Evolutionary conservation across 116 monocot genomes (phyloP).

Genomic region (Trichopus zeylanicus): DNA sequence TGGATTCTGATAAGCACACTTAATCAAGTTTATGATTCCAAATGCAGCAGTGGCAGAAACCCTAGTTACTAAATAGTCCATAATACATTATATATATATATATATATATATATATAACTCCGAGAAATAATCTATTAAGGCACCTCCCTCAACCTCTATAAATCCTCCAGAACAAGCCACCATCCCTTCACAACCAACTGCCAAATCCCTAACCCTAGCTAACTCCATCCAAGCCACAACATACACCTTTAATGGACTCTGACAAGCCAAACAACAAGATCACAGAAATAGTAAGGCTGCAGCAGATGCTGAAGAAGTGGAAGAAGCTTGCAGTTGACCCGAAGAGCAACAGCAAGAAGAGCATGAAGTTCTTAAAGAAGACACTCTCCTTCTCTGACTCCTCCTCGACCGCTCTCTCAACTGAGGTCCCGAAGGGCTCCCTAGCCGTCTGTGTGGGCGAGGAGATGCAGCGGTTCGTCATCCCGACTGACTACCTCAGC

Average conservation of each 20-base stretch:
- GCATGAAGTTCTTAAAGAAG: slow-evolving; percentile 47
- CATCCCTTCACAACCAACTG: neutral
- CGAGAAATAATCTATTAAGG: too few relatives aligned
- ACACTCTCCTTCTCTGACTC: slow-evolving; percentile 47
- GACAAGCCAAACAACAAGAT: slow-evolving; percentile 50
- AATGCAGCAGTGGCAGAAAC: too few relatives aligned
- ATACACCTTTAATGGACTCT: slow-evolving; percentile 12
- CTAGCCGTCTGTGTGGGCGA: slow-evolving; percentile 37
- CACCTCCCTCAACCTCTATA: slow-evolving; percentile 1
- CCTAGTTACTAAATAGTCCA: too few relatives aligned
- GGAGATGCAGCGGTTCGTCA: slow-evolving; percentile 34
- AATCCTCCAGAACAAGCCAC: slow-evolving; percentile 3
- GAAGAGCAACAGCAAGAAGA: slow-evolving; percentile 31
- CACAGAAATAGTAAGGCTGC: slow-evolving; percentile 57
- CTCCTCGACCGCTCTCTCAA: slow-evolving; percentile 7
- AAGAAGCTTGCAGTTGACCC: slow-evolving; percentile 52
- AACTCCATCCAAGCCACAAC: neutral
- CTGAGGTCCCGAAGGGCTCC: slow-evolving; percentile 31
- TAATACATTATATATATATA: too few relatives aligned
- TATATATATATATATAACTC: too few relatives aligned
- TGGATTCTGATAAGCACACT: too few relatives aligned
- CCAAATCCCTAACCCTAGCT: neutral
- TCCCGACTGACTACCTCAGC: slow-evolving; percentile 34
- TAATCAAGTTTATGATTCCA: too few relatives aligned
- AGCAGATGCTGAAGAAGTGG: slow-evolving; percentile 65